phyloP scores from a whole-genome alignment of 192 early-diverging fungal species.

The Backusella tarrabulga region DNA sequence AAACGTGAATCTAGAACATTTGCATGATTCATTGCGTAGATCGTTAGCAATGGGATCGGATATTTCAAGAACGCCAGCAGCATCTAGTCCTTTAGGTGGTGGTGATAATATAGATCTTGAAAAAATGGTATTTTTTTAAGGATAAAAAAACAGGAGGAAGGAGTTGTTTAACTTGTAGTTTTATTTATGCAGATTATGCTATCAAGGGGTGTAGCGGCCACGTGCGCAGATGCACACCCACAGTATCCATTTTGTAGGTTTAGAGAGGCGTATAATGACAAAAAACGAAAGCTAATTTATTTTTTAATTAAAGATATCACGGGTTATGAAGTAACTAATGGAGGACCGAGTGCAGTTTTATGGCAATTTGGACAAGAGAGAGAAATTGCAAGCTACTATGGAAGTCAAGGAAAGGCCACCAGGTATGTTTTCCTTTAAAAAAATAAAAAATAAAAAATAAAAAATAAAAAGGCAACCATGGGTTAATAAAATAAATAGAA shows the following conservation, averaged over 20 bases:
- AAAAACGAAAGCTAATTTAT: neutral
- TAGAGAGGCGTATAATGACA: neutral
- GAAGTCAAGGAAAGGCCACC: constrained; percentile 41
- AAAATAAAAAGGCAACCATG: constrained; percentile 15
- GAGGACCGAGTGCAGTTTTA: constrained; percentile 61
- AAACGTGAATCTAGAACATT: constrained; percentile 51
- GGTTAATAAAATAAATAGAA: constrained; percentile 30
- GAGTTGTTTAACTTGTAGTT: neutral
- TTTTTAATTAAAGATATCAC: constrained; percentile 37
- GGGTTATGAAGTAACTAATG: constrained; percentile 46
- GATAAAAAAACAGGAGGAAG: neutral
- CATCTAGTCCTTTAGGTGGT: constrained; percentile 8
- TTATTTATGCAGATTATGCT: constrained; percentile 25
- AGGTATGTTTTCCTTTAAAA: constrained; percentile 27
- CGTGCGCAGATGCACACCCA: constrained; percentile 46
- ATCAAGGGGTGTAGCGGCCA: constrained; percentile 36
- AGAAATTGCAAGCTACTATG: constrained; percentile 63
- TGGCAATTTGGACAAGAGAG: constrained; percentile 79
- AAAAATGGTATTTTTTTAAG: constrained; percentile 19
- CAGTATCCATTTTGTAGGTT: constrained; percentile 45
- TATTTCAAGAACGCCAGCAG: constrained; percentile 14
- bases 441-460: neutral
- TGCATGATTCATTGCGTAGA: constrained; percentile 55
- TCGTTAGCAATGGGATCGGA: constrained; percentile 32
- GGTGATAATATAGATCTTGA: constrained; percentile 14